Evolutionary conservation across 441 rosid genomes (phyloP).

Genomic region (Pelargonium citronellum): DNA sequence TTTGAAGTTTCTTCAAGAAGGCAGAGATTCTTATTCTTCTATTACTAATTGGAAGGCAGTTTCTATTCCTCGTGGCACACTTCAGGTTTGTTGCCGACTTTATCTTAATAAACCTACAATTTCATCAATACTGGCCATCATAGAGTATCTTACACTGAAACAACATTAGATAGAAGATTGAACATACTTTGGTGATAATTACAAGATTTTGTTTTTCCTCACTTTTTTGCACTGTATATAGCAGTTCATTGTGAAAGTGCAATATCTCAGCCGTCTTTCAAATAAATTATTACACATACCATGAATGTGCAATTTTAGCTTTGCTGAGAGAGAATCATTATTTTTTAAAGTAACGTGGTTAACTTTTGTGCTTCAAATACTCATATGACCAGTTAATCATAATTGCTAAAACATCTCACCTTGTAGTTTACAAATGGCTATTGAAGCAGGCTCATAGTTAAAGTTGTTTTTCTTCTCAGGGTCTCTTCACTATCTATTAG

Average conservation of each 20-base stretch:
- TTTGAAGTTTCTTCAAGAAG: conserved; percentile 55
- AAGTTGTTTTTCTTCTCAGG: too few species aligned
- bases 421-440: too few species aligned
- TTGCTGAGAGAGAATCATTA: too few species aligned
- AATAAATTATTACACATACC: too few species aligned
- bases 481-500: too few species aligned
- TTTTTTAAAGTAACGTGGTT: too few species aligned
- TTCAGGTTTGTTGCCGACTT: conserved; percentile 70
- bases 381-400: too few species aligned
- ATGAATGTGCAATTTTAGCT: too few species aligned
- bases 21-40: conserved; percentile 35
- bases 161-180: neutral
- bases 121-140: conserved; percentile 7
- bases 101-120: conserved; percentile 16
- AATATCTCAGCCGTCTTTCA: neutral
- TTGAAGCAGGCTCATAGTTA: too few species aligned
- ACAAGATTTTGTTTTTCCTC: neutral
- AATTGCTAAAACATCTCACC: too few species aligned
- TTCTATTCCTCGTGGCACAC: conserved; percentile 89
- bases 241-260: neutral
- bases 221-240: neutral
- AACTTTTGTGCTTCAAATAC: too few species aligned
- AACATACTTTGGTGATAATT: neutral
- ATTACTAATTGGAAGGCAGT: conserved; percentile 55
- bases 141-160: conserved; percentile 7